Evolutionary conservation across 139 green algal genomes (phyloP).

Genomic region (Dunaliella primolecta): DNA sequence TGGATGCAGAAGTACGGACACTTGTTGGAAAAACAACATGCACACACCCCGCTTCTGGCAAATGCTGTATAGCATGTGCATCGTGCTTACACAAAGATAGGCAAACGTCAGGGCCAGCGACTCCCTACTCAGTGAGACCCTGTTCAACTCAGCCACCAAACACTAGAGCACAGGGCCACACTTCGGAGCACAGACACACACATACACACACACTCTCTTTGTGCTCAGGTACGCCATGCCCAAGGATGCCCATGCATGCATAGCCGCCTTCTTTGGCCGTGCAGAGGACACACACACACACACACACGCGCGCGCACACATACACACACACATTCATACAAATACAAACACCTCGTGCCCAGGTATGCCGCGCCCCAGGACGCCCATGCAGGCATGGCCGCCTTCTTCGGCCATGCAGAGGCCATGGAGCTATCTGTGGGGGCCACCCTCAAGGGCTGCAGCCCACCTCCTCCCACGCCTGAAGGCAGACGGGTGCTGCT

Average conservation of each 20-base stretch:
- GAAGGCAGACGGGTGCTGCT: constrained; percentile 25
- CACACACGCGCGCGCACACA: background rate
- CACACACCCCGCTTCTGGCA: too few relatives aligned
- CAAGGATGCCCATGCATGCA: constrained; percentile 22
- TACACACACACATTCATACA: background rate
- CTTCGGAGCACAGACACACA: too few relatives aligned
- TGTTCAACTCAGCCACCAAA: too few relatives aligned
- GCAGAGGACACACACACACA: constrained; percentile 13
- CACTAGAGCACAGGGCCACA: too few relatives aligned
- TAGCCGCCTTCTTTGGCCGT: constrained; percentile 35
- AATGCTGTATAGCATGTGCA: too few relatives aligned
- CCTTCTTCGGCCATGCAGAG: constrained; percentile 31
- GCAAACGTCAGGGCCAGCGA: too few relatives aligned
- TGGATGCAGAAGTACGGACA: too few relatives aligned
- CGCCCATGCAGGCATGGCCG: constrained; percentile 37
- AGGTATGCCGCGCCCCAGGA: constrained; percentile 24
- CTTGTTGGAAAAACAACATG: too few relatives aligned
- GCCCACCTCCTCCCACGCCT: constrained; percentile 12
- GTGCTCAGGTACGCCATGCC: constrained; percentile 23
- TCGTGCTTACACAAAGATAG: too few relatives aligned
- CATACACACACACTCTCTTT: background rate
- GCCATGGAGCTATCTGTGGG: constrained; percentile 27
- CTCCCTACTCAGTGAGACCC: too few relatives aligned
- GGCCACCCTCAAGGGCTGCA: constrained; percentile 30
- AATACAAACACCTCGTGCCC: background rate